Conservation (phyloP, 768 basidiomycete species). For the Pulveroboletus sp. region DNA sequence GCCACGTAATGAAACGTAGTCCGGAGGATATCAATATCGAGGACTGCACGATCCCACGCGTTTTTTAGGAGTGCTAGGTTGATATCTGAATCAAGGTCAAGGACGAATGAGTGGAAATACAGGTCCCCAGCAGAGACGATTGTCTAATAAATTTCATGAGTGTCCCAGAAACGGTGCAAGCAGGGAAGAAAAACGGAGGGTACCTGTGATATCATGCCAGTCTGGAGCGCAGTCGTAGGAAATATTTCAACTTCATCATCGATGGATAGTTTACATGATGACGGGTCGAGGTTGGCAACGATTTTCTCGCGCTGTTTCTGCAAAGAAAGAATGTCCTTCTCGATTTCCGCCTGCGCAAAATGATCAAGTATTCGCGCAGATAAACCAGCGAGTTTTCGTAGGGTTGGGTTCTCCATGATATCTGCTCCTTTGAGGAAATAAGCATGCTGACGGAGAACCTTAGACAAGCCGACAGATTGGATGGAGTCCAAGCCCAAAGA, state of each 20-base stretch:
- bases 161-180: not conserved
- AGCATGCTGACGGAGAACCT: slow-evolving; percentile 32
- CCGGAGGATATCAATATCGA: slow-evolving; percentile 39
- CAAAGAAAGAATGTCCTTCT: slow-evolving; percentile 13
- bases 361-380: slow-evolving; percentile 3
- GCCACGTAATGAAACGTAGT: slow-evolving; percentile 46
- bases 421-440: slow-evolving; percentile 35
- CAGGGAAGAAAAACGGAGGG: not conserved
- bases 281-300: slow-evolving; percentile 16
- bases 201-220: slow-evolving; percentile 51
- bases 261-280: slow-evolving; percentile 15
- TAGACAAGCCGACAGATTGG: slow-evolving; percentile 43
- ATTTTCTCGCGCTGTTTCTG: slow-evolving; percentile 12
- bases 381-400: slow-evolving; percentile 11
- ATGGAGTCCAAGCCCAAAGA: slow-evolving; percentile 49
- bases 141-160: slow-evolving; percentile 13
- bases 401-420: slow-evolving; percentile 33
- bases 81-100: slow-evolving; percentile 16
- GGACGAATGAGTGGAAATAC: slow-evolving; percentile 33
- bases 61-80: slow-evolving; percentile 29
- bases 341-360: not conserved
- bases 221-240: slow-evolving; percentile 44
- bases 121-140: slow-evolving; percentile 26
- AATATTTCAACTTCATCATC: slow-evolving; percentile 35
- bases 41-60: slow-evolving; percentile 36